Evolutionary conservation across 2,329 filamentous ascomycete species (phyloP), one percentile per base, ranked within the genome.

Genomic region (Aspergillus sp.): DNA sequence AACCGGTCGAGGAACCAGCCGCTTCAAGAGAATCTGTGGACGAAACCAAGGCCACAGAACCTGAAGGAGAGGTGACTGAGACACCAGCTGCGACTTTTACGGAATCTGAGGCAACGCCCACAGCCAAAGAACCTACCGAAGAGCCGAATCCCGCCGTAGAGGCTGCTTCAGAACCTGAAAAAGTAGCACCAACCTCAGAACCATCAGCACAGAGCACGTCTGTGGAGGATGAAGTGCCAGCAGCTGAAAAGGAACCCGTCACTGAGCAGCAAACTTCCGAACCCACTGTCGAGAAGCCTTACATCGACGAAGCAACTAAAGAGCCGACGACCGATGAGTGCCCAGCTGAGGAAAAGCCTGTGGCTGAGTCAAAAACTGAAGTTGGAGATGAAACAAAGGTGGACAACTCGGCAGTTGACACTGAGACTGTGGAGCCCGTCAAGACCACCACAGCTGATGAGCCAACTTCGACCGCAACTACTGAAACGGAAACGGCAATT

Each of bases 401-500:
- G 3, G 39, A 33, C 20, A 39, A 5, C 4, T 22, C n/a, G 34
- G 34, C 15, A 37, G 34, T 5, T n/a, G 34, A 13, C 34, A 37
- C 34, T 13, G 34, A 37, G 4, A 37, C 34, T n/a, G 34, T 37
- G 5, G 42, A 54, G 20, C 45, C 37, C 2, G 12, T 17, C 6
- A 19, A 45, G 17, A 50, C 52, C 6, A n/a, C 49, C 39, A 33
- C 27, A 22, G 46, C 30, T 7, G 58, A 54, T 30, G 44, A 62
- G 27, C 3, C 30, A 20, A 33, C 11, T 19, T 7, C 39, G 4
- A 9, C 11, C 11, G 50, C 27, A 42, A 34, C 42, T 13, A 7
- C 24, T 12, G 40, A 12, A 12, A 46, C 37, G 27, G 51, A 30
- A 40, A 20, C 9, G 6, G n/a, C 13, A 17, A 7, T 13, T 34